phyloP scores from a whole-genome alignment of 208 protist genomes.

The Trypanosoma caninum region DNA sequence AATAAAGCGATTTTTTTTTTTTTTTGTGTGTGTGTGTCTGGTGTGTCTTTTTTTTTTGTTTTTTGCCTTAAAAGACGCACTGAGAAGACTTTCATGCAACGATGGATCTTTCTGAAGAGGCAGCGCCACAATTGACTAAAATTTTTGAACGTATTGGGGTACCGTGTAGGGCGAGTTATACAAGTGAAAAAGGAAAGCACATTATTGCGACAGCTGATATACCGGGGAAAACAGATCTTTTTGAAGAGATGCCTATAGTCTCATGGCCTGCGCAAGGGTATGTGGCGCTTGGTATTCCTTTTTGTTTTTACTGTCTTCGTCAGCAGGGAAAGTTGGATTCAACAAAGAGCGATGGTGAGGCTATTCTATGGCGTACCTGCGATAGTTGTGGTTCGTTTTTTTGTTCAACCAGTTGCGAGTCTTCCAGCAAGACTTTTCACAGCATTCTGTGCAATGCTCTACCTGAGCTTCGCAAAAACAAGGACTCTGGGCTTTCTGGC shows the following conservation, averaged over 20 bases:
- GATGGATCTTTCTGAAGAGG: slow-evolving; percentile 54
- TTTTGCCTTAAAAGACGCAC: background rate
- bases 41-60: no score
- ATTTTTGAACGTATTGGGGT: slow-evolving; percentile 59
- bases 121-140: slow-evolving; percentile 44
- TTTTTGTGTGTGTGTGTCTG: background rate
- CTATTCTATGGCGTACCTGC: slow-evolving; percentile 23
- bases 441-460: slow-evolving; percentile 51
- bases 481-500: background rate
- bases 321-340: slow-evolving; percentile 1
- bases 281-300: slow-evolving; percentile 33
- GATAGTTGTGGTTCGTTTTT: slow-evolving; percentile 49
- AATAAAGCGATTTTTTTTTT: background rate
- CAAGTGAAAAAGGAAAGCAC: slow-evolving; percentile 57
- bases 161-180: slow-evolving; percentile 44
- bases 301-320: slow-evolving; percentile 76
- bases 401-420: slow-evolving; percentile 49
- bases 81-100: no score
- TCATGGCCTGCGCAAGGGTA: slow-evolving; percentile 57
- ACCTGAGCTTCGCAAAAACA: slow-evolving; percentile 22
- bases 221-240: slow-evolving; percentile 31
- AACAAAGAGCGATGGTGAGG: background rate
- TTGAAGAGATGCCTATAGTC: slow-evolving; percentile 74
- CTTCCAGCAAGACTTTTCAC: slow-evolving; percentile 31
- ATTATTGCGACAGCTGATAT: slow-evolving; percentile 46